phyloP scores from a whole-genome alignment of 129 eudicot genomes.

The Gnaphalium uliginosum region DNA sequence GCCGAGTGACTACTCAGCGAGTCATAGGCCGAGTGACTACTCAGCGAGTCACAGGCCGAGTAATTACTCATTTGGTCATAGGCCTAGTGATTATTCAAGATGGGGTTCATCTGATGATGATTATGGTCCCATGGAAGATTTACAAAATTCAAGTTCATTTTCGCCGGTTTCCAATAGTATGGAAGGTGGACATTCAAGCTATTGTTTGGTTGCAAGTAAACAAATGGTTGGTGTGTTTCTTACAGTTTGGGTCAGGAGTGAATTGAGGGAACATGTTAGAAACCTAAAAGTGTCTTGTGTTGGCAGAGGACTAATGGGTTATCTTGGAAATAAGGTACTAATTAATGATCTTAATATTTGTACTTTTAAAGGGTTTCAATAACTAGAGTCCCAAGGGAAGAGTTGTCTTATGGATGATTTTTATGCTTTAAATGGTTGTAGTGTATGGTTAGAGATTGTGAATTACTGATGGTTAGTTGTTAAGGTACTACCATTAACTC shows the following conservation, averaged over 20 bases:
- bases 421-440: not conserved
- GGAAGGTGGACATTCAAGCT: constrained; percentile 68
- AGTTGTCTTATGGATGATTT: not conserved
- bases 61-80: constrained; percentile 51
- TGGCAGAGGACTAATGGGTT: constrained; percentile 99
- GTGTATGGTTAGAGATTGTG: not conserved
- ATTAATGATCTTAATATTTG: not conserved
- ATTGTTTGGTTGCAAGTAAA: constrained; percentile 82
- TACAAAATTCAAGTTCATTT: constrained; percentile 57
- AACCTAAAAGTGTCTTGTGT: constrained; percentile 89
- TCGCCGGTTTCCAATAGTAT: constrained; percentile 53
- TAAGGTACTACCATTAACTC: too few species aligned
- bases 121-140: constrained; percentile 63
- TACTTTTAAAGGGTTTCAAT: not conserved
- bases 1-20: constrained; percentile 48
- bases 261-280: constrained; percentile 72
- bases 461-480: too few species aligned
- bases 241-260: constrained; percentile 87
- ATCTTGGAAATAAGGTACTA: constrained; percentile 91
- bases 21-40: constrained; percentile 63
- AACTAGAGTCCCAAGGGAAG: not conserved
- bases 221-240: constrained; percentile 97
- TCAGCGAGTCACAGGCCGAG: constrained; percentile 57
- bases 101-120: constrained; percentile 95
- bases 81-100: constrained; percentile 88